A percentile compares a stretch with the other conserved stretches of the same genome.
Evolutionary conservation across 257 asterid species (phyloP).

Genomic region (Solanum piurae): DNA sequence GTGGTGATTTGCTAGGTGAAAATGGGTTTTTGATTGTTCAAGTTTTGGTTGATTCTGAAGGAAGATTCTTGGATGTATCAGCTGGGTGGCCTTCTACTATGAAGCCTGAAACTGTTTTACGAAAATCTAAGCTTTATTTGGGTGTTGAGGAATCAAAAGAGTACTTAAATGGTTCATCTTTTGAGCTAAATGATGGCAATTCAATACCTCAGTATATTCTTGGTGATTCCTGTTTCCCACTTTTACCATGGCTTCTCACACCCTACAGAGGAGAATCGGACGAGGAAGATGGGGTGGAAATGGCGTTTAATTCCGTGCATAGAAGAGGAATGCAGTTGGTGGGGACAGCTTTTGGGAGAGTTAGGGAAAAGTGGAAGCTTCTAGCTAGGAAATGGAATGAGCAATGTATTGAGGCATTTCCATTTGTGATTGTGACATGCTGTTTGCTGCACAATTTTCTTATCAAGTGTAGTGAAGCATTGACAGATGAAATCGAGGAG

Average conservation of each 20-base stretch:
- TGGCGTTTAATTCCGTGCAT: slow-evolving; percentile 55
- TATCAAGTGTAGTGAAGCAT: slow-evolving; percentile 73
- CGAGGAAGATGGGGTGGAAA: slow-evolving; percentile 17
- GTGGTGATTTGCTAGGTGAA: slow-evolving; percentile 23
- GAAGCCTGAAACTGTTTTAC: slow-evolving; percentile 40
- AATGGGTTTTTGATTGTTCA: slow-evolving; percentile 52
- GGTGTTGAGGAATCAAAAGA: slow-evolving; percentile 59
- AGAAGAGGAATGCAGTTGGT: slow-evolving; percentile 49
- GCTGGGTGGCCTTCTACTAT: slow-evolving; percentile 79
- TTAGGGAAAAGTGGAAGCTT: slow-evolving; percentile 71
- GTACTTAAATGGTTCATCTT: slow-evolving; percentile 55
- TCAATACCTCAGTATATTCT: slow-evolving; percentile 67
- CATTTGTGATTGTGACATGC: slow-evolving; percentile 59
- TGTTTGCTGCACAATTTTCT: slow-evolving; percentile 92
- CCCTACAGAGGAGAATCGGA: slow-evolving; percentile 27
- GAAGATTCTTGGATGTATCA: slow-evolving; percentile 85
- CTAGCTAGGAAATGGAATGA: slow-evolving; percentile 62
- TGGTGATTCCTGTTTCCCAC: slow-evolving; percentile 72
- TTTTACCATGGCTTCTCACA: slow-evolving; percentile 73
- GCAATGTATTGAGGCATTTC: slow-evolving; percentile 66
- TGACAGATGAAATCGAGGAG: slow-evolving; percentile 35
- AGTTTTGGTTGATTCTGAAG: slow-evolving; percentile 89
- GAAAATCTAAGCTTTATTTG: slow-evolving; percentile 42
- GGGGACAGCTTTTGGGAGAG: slow-evolving; percentile 43
- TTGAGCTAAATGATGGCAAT: slow-evolving; percentile 38